Evolutionary conservation across 306 rosid species (phyloP), one percentile per base, ranked within the genome.

Genomic region (Dryas drummondii): DNA sequence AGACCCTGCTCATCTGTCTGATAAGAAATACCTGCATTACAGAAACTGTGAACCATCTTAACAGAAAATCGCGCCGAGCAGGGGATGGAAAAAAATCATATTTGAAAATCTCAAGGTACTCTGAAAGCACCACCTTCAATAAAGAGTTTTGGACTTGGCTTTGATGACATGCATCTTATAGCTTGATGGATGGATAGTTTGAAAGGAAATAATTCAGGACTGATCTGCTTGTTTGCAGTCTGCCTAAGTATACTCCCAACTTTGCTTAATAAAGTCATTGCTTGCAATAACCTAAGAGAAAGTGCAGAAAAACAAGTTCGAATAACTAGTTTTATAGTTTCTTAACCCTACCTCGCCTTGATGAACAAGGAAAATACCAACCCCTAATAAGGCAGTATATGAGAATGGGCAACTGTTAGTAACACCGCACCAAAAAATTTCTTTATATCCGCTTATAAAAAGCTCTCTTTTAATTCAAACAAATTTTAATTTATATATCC

Each of bases 181-280:
- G 97, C 84, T 87, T 81, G 93, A 68, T 80, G 83, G 79, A 80
- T 16, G 16, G 88, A 88, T 51, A 88, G 86, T 15, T 80, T 73
- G 46, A 90, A 66, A 53, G 84, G 41, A 49, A 84, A 83, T 42
- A 81, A 70, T 58, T 88, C 88, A 2, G 86, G 80, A 50, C 72
- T 62, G 37, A 86, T 80, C 81, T 72, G 86, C 85, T 76, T 82
- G 78, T 62, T 77, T 15, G 85, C 84, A 2, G 88, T 56, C 72
- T 86, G 89, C 64, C 92, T 80, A 2, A 90, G 87, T 57, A 90
- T 62, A 74, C 74, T 90, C 85, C 99, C 99, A 53, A 94, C 42
- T 84, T 79, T 90, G 68, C 92, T 83, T 7, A 94, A 79, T 83
- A 94, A 90, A 80, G 97, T 93, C 97, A 94, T 94, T 32, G 68